Base-by-base conservation (phyloP, 495 filamentous ascomycete species). In the Diplogelasinospora grovesii region DNA sequence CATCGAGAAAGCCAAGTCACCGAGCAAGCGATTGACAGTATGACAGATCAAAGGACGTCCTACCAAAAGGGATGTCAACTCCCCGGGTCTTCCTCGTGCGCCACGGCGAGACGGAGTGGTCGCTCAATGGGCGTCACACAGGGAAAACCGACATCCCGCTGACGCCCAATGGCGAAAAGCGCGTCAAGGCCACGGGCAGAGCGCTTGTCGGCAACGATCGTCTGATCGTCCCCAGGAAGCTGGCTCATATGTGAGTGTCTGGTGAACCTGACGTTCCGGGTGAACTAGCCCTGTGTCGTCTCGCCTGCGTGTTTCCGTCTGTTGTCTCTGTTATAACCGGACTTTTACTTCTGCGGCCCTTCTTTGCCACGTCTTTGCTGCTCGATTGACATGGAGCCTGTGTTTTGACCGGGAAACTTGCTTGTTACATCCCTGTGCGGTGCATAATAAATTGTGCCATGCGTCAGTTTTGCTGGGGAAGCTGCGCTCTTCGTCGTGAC, bases 91-190 rank as follows among this genome's bases (percentile, higher is more conserved):
- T 96, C 74, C 83, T 98, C 44, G 71, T 92, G 66, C 85, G 92
- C 49, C 92, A 98, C 53, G 77, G 77, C 64, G 92, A 98, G 65
- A 98, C 92, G 3, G 87, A 93, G 73, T 98, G 92, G 92, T 95
- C 89, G 1, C 75, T 96, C 26, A 88, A 86, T 53, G 92, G 89
- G 43, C 79, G 83, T 16, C 90, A 98, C 67, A 98, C 92, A 0
- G 86, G 90, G 33, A 75, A 66, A 19, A 86, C 83, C 19, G 92
- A 98, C 48, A 80, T 98, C 15, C 78, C 86, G 0, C 70, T 98
- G 8, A 98, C 92, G 2, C 61, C 76, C 9, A 86, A 87, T 59
- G 92, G 92, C 23, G 89, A 95, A 66, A 85, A 80, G 54, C 76
- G 89, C 16, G 78, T 97, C 43, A 70, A 69, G 38, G 82, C 88